Percentiles rank a stretch among this genome's conserved stretches.
Evolutionary conservation across 805 yeast genomes (phyloP).

Genomic region (Schwanniomyces vanrijiae): DNA sequence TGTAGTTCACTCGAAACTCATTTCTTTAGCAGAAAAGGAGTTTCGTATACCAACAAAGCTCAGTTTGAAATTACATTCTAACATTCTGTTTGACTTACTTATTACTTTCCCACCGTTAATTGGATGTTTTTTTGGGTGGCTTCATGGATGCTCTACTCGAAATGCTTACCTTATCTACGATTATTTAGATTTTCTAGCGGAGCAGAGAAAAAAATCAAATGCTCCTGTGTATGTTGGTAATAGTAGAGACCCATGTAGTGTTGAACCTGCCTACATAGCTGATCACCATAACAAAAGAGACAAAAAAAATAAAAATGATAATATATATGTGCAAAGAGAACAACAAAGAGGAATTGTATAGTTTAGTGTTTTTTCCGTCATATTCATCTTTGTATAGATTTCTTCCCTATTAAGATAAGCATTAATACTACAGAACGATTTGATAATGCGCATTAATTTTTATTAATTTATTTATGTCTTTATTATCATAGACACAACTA

Average conservation of each 20-base stretch:
- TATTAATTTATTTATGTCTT: neutral
- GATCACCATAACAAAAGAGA: neutral
- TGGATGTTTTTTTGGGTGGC: slow-evolving; percentile 77
- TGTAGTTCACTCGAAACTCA: slow-evolving; percentile 68
- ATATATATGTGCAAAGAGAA: slow-evolving; percentile 1
- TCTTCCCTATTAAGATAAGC: neutral
- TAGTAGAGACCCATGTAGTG: neutral
- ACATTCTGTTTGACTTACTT: slow-evolving; percentile 70
- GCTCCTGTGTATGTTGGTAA: slow-evolving; percentile 19
- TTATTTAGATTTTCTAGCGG: slow-evolving; percentile 17
- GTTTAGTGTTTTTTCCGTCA: neutral
- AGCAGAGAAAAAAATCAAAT: slow-evolving; percentile 17
- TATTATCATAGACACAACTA: neutral
- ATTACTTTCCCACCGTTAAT: slow-evolving; percentile 78
- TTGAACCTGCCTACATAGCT: neutral
- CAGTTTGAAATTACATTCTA: slow-evolving; percentile 70
- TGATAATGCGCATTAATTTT: neutral
- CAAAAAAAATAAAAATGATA: neutral
- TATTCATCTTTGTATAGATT: no score
- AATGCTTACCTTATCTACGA: slow-evolving; percentile 78
- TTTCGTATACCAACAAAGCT: slow-evolving; percentile 58
- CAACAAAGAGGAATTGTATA: slow-evolving; percentile 6
- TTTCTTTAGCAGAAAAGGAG: slow-evolving; percentile 56
- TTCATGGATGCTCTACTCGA: slow-evolving; percentile 83
- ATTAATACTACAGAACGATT: neutral